Percentiles rank a stretch among this genome's conserved stretches.
Conservation (phyloP, 768 basidiomycete species). For the Hericium rajendrae region DNA sequence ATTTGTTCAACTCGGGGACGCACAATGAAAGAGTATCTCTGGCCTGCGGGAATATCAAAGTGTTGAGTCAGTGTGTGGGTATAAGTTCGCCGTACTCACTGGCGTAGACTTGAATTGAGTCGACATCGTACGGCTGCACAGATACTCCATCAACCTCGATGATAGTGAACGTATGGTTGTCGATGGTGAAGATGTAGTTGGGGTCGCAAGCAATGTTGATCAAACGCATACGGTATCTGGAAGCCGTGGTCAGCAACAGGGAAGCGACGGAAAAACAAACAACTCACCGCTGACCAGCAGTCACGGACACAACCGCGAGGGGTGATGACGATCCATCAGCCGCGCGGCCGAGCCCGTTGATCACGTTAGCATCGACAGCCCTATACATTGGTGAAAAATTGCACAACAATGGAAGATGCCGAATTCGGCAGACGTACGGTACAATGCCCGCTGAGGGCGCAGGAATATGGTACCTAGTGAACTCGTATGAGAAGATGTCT, state of each 20-base stretch:
- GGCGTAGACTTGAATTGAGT: slow-evolving; percentile 31
- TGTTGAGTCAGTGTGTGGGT: neutral
- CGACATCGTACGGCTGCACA: slow-evolving; percentile 20
- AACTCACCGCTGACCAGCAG: slow-evolving; percentile 27
- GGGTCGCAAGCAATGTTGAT: slow-evolving; percentile 23
- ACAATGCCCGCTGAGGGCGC: neutral
- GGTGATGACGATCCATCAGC: slow-evolving; percentile 22
- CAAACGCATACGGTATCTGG: slow-evolving; percentile 24
- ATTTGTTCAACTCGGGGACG: neutral
- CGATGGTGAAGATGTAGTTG: slow-evolving; percentile 24
- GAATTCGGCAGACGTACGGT: neutral
- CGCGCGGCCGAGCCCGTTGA: slow-evolving; percentile 37
- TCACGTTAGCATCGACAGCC: slow-evolving; percentile 28
- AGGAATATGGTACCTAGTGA: neutral
- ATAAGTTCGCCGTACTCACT: neutral
- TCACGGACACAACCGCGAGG: slow-evolving; percentile 30
- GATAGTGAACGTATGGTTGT: slow-evolving; percentile 28
- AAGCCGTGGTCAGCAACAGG: neutral
- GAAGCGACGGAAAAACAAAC: neutral
- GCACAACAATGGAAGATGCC: neutral
- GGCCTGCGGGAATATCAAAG: neutral
- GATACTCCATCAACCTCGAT: slow-evolving; percentile 36
- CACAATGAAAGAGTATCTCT: slow-evolving; percentile 3
- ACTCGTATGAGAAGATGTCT: neutral
- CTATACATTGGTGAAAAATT: neutral